Conservation (phyloP, 176 grass and related monocot species). For the Musa beccarii region DNA sequence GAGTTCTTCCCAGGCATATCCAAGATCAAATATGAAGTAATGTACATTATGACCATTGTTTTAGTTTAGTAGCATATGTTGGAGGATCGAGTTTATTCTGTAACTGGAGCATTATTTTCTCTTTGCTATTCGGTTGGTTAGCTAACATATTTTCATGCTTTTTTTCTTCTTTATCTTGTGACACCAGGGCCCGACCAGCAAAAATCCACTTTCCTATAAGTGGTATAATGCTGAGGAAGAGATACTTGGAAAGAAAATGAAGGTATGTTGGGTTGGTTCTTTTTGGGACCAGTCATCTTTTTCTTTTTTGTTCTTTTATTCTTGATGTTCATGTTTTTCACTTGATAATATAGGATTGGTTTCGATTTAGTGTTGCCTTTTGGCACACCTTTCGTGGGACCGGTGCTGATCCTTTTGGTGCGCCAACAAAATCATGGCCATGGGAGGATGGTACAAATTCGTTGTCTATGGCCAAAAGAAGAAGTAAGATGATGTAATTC, state of each 20-base stretch:
- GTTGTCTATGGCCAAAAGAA: slow-evolving; percentile 77
- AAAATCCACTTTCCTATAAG: slow-evolving; percentile 80
- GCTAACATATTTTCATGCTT: not conserved
- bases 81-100: not conserved
- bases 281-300: not conserved
- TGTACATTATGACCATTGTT: not conserved
- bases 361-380: slow-evolving; percentile 82
- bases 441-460: slow-evolving; percentile 97
- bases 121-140: not conserved
- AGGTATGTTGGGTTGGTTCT: slow-evolving; percentile 30
- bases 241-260: slow-evolving; percentile 96
- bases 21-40: slow-evolving; percentile 88
- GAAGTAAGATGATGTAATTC: slow-evolving; percentile 46
- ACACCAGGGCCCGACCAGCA: slow-evolving; percentile 58
- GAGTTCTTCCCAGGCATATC: slow-evolving; percentile 73
- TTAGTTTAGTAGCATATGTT: not conserved
- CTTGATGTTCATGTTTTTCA: not conserved
- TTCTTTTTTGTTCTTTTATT: not conserved
- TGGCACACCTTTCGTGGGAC: slow-evolving; percentile 84
- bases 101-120: not conserved
- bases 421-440: slow-evolving; percentile 78
- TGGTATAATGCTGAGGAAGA: slow-evolving; percentile 91
- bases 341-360: slow-evolving; percentile 60
- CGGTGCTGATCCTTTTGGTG: slow-evolving; percentile 77
- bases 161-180: not conserved